A percentile compares a stretch with the other conserved stretches of the same genome.
These are phyloP conservation scores for Fusarium sp. DNA, from an alignment of 2,329 filamentous ascomycete genomes.

Conservation along the genomic window DNA sequence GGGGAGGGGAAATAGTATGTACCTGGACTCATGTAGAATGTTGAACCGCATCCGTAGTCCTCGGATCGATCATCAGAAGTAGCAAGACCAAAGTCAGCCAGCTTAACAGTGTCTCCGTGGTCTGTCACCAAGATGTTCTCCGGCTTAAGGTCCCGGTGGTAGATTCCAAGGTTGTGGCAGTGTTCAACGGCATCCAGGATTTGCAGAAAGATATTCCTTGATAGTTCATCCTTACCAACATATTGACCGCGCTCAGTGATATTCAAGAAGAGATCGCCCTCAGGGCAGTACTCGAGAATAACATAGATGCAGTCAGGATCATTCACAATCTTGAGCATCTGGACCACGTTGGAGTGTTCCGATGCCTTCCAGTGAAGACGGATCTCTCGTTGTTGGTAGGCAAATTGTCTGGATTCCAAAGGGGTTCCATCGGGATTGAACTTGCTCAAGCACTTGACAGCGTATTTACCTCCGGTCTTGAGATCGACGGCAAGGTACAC, in stretches of 20 bases:
- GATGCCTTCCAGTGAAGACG: constrained; percentile 90
- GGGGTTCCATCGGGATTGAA: constrained; percentile 76
- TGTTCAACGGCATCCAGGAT: constrained; percentile 96
- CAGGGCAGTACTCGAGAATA: constrained; percentile 95
- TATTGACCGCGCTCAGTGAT: constrained; percentile 97
- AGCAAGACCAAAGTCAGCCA: constrained; percentile 97
- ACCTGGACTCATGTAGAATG: constrained; percentile 99
- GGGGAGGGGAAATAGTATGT: constrained; percentile 53
- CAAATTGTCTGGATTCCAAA: constrained; percentile 85
- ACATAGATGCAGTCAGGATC: constrained; percentile 93
- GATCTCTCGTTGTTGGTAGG: constrained; percentile 94
- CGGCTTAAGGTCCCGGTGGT: constrained; percentile 97
- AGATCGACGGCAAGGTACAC: constrained; percentile 92
- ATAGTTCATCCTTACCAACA: constrained; percentile 89
- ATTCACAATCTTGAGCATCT: constrained; percentile 93
- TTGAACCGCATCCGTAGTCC: constrained; percentile 97
- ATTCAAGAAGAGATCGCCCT: constrained; percentile 96
- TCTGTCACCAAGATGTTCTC: constrained; percentile 97
- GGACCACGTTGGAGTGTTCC: constrained; percentile 91
- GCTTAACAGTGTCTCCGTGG: constrained; percentile 88
- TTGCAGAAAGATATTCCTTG: constrained; percentile 90
- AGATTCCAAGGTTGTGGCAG: constrained; percentile 93
- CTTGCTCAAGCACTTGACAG: constrained; percentile 97
- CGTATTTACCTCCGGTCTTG: constrained; percentile 83
- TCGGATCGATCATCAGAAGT: constrained; percentile 85